Evolutionary conservation across 129 eudicot genomes (phyloP), one percentile per base, ranked within the genome.

Genomic region (Cynara cardunculus): DNA sequence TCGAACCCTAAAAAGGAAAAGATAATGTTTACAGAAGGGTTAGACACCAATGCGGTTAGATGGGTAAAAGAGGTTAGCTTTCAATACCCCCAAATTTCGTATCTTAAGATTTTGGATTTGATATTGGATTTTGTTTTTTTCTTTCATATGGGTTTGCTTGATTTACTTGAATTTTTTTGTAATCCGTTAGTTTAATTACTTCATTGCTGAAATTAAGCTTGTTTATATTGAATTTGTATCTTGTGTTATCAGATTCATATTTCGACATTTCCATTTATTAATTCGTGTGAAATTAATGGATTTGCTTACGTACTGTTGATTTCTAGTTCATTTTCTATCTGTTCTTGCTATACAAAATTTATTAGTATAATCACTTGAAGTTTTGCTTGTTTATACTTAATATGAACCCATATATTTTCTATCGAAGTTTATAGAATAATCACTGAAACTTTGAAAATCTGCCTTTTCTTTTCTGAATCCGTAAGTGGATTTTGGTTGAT

Each of bases 21-120:
- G 24, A 77, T 35, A 19, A 92, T 92, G 97, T 92, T 92, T 59
- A 92, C 97, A 30, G 93, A 92, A 75, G 97, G 97, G n/a, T 89
- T 90, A 56, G 97, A 92, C n/a, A 85, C 70, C 32, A 90, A 83
- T 88, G 97, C 95, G 71, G 86, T 92, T 56, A 84, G 79, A 77
- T 92, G 97, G 97, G 97, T 92, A 0, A 84, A 86, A 46, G 89
- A 90, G 97, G 97, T 92, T 12, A 72, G 76, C 14, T 73, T 83
- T 25, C 32, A 5, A 25, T 28, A n/a, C 32, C 28, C 77, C 72
- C 1, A 21, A 72, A 41, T 62, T 67, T 34, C 32, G 26, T 49
- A 71, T 31, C 3, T 18, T 34, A 22, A 31, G 35, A 28, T 78
- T 68, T 70, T 37, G 73, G 44, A 70, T 70, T 8, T 27, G 18